Percentiles rank a stretch among this genome's conserved stretches.
Evolutionary conservation across 148 eudicot genomes (phyloP).

Genomic region (Vaccinium darrowii): DNA sequence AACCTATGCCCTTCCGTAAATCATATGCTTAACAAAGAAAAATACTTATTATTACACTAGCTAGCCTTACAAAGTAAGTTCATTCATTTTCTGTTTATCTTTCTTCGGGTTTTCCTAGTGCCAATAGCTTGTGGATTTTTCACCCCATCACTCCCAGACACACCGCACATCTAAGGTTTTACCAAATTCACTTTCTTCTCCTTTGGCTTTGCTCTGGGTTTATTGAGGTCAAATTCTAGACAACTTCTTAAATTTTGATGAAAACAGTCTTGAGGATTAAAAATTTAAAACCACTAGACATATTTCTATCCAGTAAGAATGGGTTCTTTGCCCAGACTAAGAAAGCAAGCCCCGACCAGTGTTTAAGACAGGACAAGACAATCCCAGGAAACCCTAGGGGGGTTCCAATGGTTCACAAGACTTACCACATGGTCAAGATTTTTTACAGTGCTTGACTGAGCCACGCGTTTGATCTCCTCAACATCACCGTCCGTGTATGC

Average conservation of each 20-base stretch:
- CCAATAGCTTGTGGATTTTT: neutral
- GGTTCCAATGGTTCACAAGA: conserved; percentile 13
- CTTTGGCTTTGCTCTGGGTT: neutral
- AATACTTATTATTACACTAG: no score
- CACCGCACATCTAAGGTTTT: neutral
- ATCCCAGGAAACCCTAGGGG: neutral
- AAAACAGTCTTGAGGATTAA: neutral
- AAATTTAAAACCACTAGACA: neutral
- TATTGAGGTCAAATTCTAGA: conserved; percentile 6
- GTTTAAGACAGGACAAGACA: neutral
- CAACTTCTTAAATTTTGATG: neutral
- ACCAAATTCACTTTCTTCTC: neutral
- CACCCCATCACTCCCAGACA: neutral
- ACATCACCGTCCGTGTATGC: conserved; percentile 71
- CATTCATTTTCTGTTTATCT: neutral
- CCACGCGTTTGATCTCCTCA: conserved; percentile 67
- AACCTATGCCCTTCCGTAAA: no score
- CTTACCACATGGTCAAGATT: conserved; percentile 67
- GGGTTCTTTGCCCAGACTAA: neutral
- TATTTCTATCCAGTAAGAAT: neutral
- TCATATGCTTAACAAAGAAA: no score
- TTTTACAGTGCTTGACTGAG: conserved; percentile 57
- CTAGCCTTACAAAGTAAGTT: no score
- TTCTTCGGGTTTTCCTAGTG: neutral
- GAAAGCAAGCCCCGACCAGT: neutral